These are phyloP conservation scores for Aspergillus texensis DNA, from an alignment of 2,329 filamentous ascomycete species.

Conservation along the genomic window DNA sequence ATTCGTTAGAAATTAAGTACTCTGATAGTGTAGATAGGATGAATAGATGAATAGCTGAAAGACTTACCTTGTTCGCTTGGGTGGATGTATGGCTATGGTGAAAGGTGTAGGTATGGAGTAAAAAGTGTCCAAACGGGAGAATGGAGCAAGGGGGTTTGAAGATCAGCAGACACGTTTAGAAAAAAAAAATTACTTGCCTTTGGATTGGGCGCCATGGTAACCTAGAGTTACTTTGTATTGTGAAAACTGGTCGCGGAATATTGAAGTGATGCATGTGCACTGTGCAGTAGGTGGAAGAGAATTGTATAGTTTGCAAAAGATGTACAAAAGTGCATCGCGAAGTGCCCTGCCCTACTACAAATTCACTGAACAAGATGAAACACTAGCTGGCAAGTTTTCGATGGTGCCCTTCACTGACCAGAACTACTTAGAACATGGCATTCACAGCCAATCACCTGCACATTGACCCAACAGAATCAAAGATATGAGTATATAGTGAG, in stretches of 20 bases:
- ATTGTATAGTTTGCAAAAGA: not conserved
- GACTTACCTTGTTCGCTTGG: not conserved
- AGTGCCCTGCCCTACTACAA: not conserved
- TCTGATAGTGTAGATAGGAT: not conserved
- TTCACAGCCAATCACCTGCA: not conserved
- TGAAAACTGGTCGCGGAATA: not conserved
- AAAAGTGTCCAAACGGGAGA: not conserved
- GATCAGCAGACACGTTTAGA: not conserved
- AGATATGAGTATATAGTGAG: not conserved
- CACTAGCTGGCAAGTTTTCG: not conserved
- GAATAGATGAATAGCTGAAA: not conserved
- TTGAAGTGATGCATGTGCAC: not conserved
- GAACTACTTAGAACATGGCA: not conserved
- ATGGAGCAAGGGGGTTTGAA: not conserved
- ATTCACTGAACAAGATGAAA: not conserved
- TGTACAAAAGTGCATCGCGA: not conserved
- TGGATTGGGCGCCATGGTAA: not conserved
- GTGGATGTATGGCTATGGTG: not conserved
- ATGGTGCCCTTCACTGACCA: not conserved
- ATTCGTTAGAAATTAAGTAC: not conserved
- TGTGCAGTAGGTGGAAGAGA: not conserved
- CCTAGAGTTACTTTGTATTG: not conserved
- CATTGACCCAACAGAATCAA: not conserved
- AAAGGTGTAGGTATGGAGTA: not conserved
- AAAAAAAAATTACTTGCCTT: not conserved